A percentile compares a stretch with the other conserved stretches of the same genome.
Conservation (phyloP, 371 early-diverging fungal genomes). For the Coemansia sp. region DNA sequence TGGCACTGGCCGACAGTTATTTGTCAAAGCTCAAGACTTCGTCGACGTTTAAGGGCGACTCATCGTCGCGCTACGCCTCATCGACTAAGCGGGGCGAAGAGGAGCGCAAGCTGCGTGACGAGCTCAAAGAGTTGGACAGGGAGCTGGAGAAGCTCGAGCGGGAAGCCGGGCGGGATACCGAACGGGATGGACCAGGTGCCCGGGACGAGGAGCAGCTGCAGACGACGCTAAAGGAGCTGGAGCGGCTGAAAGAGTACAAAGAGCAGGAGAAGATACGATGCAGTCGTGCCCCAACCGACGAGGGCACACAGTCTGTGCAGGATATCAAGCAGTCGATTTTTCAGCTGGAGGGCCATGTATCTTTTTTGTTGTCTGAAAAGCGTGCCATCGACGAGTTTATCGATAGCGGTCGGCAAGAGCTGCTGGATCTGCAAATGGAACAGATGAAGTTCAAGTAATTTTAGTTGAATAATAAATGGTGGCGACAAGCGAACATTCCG, state of each 20-base stretch:
- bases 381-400: slow-evolving; percentile 47
- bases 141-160: slow-evolving; percentile 18
- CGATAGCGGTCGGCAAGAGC: slow-evolving; percentile 26
- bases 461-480: background rate
- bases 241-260: slow-evolving; percentile 28
- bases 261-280: slow-evolving; percentile 10
- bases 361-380: slow-evolving; percentile 39
- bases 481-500: too few relatives aligned
- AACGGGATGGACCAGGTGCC: background rate
- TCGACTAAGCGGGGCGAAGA: slow-evolving; percentile 41
- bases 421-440: slow-evolving; percentile 42
- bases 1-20: slow-evolving; percentile 50
- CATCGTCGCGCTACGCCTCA: slow-evolving; percentile 47
- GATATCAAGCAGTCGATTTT: slow-evolving; percentile 45
- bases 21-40: slow-evolving; percentile 47
- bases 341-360: slow-evolving; percentile 40
- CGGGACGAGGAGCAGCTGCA: slow-evolving; percentile 8
- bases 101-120: slow-evolving; percentile 31
- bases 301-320: slow-evolving; percentile 22
- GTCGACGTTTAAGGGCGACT: slow-evolving; percentile 47
- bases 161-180: slow-evolving; percentile 11
- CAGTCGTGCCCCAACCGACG: slow-evolving; percentile 3
- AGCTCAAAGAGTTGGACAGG: slow-evolving; percentile 40
- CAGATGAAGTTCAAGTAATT: slow-evolving; percentile 26
- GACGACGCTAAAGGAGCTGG: slow-evolving; percentile 27